Conservation (phyloP, 257 asterid genomes). For the Eucommia ulmoides region DNA sequence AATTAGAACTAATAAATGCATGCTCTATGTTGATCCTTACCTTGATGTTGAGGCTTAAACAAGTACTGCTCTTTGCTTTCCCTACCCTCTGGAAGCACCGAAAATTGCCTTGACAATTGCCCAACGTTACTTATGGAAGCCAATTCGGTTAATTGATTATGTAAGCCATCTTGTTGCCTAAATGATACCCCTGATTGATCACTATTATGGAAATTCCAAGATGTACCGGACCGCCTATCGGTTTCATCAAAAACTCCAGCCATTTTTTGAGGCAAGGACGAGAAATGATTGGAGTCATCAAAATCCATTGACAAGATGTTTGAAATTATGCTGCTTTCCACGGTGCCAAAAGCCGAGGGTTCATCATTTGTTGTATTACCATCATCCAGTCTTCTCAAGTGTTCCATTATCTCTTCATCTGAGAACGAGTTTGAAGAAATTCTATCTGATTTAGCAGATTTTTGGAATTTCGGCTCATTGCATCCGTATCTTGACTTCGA, state of each 20-base stretch:
- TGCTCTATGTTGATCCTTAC: conserved; percentile 26
- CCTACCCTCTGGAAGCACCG: conserved; percentile 38
- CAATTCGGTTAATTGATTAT: conserved; percentile 37
- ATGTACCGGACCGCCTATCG: conserved; percentile 45
- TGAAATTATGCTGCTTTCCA: conserved; percentile 60
- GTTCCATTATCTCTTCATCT: conserved; percentile 93
- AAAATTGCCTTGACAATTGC: conserved; percentile 14
- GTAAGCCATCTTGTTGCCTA: conserved; percentile 37
- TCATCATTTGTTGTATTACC: conserved; percentile 44
- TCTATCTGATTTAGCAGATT: conserved; percentile 68
- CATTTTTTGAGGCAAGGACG: conserved; percentile 35
- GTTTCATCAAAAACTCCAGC: conserved; percentile 41
- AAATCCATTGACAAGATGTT: conserved; percentile 74
- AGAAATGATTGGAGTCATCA: conserved; percentile 61
- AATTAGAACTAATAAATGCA: too few species aligned
- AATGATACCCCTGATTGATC: conserved; percentile 49
- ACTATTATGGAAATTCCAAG: conserved; percentile 61
- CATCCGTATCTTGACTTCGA: conserved; percentile 42
- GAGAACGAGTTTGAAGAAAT: conserved; percentile 75
- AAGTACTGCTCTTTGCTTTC: conserved; percentile 50
- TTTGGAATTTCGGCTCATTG: conserved; percentile 72
- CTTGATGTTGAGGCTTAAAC: conserved; percentile 54
- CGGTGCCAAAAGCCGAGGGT: conserved; percentile 45
- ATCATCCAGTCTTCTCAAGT: conserved; percentile 68
- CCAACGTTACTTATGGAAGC: conserved; percentile 16